phyloP scores from a whole-genome alignment of 306 rosid genomes.

The Boehmeria nivea region DNA sequence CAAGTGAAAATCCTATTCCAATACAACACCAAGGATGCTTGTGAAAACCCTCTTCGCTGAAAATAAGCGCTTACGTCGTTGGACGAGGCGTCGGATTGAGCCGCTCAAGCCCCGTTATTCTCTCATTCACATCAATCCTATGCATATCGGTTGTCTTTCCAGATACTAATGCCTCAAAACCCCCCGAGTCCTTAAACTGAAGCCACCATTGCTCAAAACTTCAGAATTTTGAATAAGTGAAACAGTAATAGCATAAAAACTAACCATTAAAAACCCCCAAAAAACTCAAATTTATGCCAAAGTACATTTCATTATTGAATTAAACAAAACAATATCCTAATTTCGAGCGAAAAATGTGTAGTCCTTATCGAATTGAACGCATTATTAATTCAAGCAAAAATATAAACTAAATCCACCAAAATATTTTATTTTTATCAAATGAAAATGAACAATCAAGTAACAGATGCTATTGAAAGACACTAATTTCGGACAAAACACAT shows the following conservation, averaged over 20 bases:
- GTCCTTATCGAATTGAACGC: neutral
- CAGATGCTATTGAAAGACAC: too few relatives aligned
- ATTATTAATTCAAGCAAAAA: neutral
- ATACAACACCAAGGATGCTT: constrained; percentile 15
- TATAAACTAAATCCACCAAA: neutral
- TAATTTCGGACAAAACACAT: too few relatives aligned
- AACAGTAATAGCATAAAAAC: neutral
- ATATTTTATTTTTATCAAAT: neutral
- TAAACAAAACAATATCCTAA: too few relatives aligned
- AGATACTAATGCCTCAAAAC: constrained; percentile 77
- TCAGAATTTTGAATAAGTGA: too few relatives aligned
- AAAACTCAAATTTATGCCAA: neutral
- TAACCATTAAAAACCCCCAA: neutral
- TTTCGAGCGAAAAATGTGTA: neutral
- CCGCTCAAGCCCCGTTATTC: constrained; percentile 88
- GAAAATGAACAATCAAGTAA: too few relatives aligned
- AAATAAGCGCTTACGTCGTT: constrained; percentile 62
- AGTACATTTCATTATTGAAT: too few relatives aligned
- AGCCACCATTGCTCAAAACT: neutral
- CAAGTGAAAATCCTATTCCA: constrained; percentile 23
- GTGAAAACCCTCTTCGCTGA: neutral
- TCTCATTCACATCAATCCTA: constrained; percentile 84
- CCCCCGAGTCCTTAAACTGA: constrained; percentile 97
- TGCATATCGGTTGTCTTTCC: constrained; percentile 79
- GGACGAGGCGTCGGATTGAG: constrained; percentile 97